A percentile compares a stretch with the other conserved stretches of the same genome.
phyloP scores from a whole-genome alignment of 768 basidiomycete species.

The Boletus subcaerulescens region DNA sequence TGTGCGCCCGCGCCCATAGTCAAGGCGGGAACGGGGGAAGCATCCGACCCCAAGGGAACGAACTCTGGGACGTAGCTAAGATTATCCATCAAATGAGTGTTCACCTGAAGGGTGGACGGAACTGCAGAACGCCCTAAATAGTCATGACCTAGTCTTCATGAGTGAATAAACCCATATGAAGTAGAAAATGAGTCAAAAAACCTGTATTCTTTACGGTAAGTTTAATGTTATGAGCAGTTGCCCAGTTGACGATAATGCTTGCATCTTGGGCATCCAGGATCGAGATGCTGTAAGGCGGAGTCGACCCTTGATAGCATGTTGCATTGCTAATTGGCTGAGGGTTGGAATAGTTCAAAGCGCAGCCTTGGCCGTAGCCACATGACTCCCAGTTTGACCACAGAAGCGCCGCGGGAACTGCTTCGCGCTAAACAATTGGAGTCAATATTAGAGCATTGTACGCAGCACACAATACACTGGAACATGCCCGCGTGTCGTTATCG shows the following conservation, averaged over 20 bases:
- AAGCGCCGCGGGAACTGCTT: conserved; percentile 15
- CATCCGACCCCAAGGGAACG: conserved; percentile 16
- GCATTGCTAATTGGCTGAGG: conserved; percentile 13
- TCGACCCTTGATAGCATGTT: conserved; percentile 20
- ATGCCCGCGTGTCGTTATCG: conserved; percentile 14
- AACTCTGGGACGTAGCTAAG: conserved; percentile 17
- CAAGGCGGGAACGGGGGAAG: conserved; percentile 14
- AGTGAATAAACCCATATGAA: neutral
- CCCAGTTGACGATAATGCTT: conserved; percentile 20
- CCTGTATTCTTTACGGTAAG: conserved; percentile 25
- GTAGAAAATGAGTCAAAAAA: neutral
- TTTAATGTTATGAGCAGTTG: conserved; percentile 17
- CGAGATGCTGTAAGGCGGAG: conserved; percentile 17
- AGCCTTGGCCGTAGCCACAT: conserved; percentile 16
- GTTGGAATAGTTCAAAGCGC: conserved; percentile 16
- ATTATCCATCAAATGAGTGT: conserved; percentile 15
- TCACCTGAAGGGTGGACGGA: conserved; percentile 25
- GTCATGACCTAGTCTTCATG: conserved; percentile 17
- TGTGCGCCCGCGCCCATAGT: conserved; percentile 20
- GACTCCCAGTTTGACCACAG: conserved; percentile 25
- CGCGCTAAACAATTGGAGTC: conserved; percentile 13
- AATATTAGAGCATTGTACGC: neutral
- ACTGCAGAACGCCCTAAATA: conserved; percentile 21
- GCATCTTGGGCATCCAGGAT: conserved; percentile 21
- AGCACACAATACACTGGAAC: neutral